Percentiles rank a stretch among this genome's conserved stretches.
These are phyloP conservation scores for Coniella vitis DNA, from an alignment of 2,329 filamentous ascomycete species.

Conservation along the genomic window DNA sequence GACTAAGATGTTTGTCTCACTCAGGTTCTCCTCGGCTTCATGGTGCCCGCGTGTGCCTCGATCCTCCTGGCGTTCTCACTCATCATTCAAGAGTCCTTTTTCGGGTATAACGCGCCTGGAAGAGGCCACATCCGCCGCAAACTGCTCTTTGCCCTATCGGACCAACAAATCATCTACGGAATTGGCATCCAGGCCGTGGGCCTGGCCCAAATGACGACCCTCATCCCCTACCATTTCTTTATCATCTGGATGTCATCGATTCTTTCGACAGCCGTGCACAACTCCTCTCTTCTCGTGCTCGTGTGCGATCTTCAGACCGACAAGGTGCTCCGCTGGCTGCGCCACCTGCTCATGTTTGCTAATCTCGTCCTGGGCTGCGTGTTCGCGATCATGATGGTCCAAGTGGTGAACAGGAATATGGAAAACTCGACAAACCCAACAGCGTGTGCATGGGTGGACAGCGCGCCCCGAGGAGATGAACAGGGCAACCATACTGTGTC, in stretches of 20 bases:
- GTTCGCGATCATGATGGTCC: constrained; percentile 50
- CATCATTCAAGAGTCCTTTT: constrained; percentile 14
- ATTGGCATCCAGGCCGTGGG: constrained; percentile 62
- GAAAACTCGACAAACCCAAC: constrained; percentile 44
- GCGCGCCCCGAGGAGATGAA: constrained; percentile 26
- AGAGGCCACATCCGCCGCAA: constrained; percentile 40
- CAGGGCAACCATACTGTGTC: constrained; percentile 38
- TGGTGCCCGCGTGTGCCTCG: constrained; percentile 12
- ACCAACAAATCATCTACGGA: constrained; percentile 63
- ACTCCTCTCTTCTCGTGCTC: constrained; percentile 56
- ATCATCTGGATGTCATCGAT: constrained; percentile 58
- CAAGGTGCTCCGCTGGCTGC: constrained; percentile 59
- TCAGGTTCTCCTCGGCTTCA: constrained; percentile 15
- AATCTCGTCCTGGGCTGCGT: constrained; percentile 54
- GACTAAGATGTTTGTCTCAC: neutral
- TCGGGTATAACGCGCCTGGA: constrained; percentile 5
- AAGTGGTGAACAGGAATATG: constrained; percentile 45
- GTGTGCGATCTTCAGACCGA: constrained; percentile 60
- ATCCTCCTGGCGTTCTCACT: constrained; percentile 13
- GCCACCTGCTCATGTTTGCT: constrained; percentile 59
- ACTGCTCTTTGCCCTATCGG: constrained; percentile 57
- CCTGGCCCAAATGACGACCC: constrained; percentile 49
- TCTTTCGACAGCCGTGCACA: constrained; percentile 59
- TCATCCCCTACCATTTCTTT: constrained; percentile 65
- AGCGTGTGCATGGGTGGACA: constrained; percentile 47